Conservation (phyloP, 805 yeast species). For the Kluyveromyces starmeri region DNA sequence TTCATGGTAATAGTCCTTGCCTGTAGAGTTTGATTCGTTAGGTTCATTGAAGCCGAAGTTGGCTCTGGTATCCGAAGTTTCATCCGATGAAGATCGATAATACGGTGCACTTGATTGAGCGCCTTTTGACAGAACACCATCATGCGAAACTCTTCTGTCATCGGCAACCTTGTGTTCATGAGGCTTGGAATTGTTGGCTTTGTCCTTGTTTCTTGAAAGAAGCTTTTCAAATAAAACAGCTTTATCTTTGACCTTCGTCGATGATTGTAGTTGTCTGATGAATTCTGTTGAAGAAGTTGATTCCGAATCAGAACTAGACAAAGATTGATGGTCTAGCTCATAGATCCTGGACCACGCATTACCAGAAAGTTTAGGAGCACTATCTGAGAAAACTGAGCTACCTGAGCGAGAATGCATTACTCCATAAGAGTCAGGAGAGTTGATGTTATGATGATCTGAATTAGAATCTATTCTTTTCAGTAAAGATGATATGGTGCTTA, state of each 20-base stretch:
- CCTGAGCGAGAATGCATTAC: slow-evolving; percentile 16
- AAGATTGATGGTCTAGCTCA: slow-evolving; percentile 13
- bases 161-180: slow-evolving; percentile 2
- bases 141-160: slow-evolving; percentile 15
- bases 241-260: slow-evolving; percentile 28
- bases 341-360: slow-evolving; percentile 16
- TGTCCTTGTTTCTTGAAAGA: slow-evolving; percentile 7
- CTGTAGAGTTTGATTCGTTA: too few species aligned
- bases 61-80: too few species aligned
- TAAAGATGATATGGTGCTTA: background rate
- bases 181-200: slow-evolving; percentile 1
- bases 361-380: slow-evolving; percentile 16
- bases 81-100: too few species aligned
- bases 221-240: slow-evolving; percentile 26
- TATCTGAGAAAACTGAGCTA: slow-evolving; percentile 21
- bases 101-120: too few species aligned
- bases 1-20: too few species aligned
- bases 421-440: slow-evolving; percentile 12
- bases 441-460: slow-evolving; percentile 3
- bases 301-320: slow-evolving; percentile 8
- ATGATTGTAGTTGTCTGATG: slow-evolving; percentile 20
- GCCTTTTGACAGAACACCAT: too few species aligned
- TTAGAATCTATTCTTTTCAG: background rate
- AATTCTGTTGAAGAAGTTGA: slow-evolving; percentile 17
- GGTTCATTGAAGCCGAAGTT: too few species aligned